phyloP scores from a whole-genome alignment of 108 stramenopile genomes.

The Fragilariopsis cylindrus region DNA sequence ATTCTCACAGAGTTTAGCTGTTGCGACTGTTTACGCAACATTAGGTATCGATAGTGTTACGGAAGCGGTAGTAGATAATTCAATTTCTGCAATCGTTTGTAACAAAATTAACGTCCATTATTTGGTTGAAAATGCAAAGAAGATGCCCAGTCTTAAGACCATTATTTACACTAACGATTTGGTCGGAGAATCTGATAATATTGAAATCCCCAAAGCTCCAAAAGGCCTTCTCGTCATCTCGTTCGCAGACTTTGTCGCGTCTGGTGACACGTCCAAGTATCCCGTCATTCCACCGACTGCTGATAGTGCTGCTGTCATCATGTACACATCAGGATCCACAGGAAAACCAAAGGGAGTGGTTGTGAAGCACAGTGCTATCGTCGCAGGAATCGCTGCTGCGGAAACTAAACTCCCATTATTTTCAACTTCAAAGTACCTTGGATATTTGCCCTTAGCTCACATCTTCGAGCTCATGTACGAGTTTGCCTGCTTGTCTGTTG shows the following conservation, averaged over 20 bases:
- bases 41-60: slow-evolving; percentile 90
- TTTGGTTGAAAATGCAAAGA: slow-evolving; percentile 47
- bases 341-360: slow-evolving; percentile 98
- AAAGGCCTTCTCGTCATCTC: slow-evolving; percentile 55
- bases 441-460: slow-evolving; percentile 79
- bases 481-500: slow-evolving; percentile 57
- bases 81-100: slow-evolving; percentile 80
- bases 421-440: slow-evolving; percentile 58
- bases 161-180: slow-evolving; percentile 86
- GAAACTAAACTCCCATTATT: slow-evolving; percentile 32
- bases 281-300: slow-evolving; percentile 70
- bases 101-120: slow-evolving; percentile 77
- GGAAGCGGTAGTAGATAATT: slow-evolving; percentile 82
- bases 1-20: slow-evolving; percentile 72
- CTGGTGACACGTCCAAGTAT: slow-evolving; percentile 69
- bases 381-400: slow-evolving; percentile 59
- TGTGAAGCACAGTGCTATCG: slow-evolving; percentile 82
- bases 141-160: slow-evolving; percentile 77
- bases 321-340: slow-evolving; percentile 94
- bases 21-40: slow-evolving; percentile 91
- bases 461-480: slow-evolving; percentile 91
- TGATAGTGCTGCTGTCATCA: slow-evolving; percentile 89
- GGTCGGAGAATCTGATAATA: slow-evolving; percentile 54
- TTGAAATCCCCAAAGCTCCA: slow-evolving; percentile 56
- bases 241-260: slow-evolving; percentile 80